Base-by-base conservation (phyloP, 805 yeast species). In the Starmera dryadoides region DNA sequence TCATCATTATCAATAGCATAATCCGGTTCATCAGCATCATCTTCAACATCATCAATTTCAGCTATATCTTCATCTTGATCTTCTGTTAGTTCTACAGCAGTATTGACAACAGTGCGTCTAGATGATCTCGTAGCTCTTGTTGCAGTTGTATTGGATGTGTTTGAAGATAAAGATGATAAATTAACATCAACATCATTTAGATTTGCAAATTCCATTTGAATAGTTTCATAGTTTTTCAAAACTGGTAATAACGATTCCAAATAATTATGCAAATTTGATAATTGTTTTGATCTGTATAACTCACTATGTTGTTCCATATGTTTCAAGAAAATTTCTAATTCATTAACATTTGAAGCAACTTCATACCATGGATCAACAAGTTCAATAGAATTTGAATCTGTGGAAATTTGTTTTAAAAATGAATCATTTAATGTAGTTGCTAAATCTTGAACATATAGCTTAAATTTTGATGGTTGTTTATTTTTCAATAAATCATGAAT, bases 351-450 rank as follows among this genome's bases (percentile, higher is more conserved):
- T 1, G 40, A 31, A 3, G 56, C 55, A 34, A 55, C 33, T 34
- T 55, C 59, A 43, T 50, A 55, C 59, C 58, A 55, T 30, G 51
- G 52, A 30, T 50, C 54, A 4, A 37, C 15, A 6, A 37, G 19
- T 3, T 40, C 39, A n/a, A 20, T 26, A 0, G 18, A 12, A 16
- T 39, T 43, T n/a, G 12, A 19, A 4, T 30, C 34, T 6, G 30
- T 16, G 2, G 36, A 12, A 10, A 43, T 30, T 10, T 30, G n/a
- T n/a, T n/a, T 21, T 10, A 11, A 6, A 12, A 31, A 25, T 11
- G 21, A 2, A 15, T 16, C 25, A 5, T 35, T 16, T 6, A 50
- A 32, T 41, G 45, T 46, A 2, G 54, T 47, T 7, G 45, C 29
- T 10, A 53, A 38, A 40, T 55, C 59, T 30, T 55, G 50, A 22